These are phyloP conservation scores for Annona cherimola DNA, from an alignment of 164 flowering plant genomes.

Conservation along the genomic window DNA sequence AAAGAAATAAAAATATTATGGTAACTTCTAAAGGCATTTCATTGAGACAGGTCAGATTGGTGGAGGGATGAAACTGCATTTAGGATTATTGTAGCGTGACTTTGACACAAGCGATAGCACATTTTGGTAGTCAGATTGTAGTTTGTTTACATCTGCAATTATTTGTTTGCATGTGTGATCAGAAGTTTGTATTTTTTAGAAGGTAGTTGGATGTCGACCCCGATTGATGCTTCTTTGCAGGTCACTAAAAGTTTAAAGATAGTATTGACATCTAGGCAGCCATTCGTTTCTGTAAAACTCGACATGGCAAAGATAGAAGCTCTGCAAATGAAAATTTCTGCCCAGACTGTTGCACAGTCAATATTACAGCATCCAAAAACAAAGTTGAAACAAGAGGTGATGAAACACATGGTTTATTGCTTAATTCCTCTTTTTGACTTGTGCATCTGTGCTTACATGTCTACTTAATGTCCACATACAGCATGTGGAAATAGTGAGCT, in stretches of 20 bases:
- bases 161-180: not conserved
- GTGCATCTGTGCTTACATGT: constrained; percentile 8
- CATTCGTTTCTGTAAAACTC: constrained; percentile 52
- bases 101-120: too few species aligned
- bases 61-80: too few species aligned
- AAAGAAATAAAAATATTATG: too few species aligned
- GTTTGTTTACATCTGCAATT: not conserved
- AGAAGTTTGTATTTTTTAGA: not conserved
- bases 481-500: constrained; percentile 52
- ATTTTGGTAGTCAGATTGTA: too few species aligned
- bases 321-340: constrained; percentile 48
- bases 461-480: constrained; percentile 24
- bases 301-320: constrained; percentile 58
- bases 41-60: too few species aligned
- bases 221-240: constrained; percentile 32
- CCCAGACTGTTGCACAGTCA: constrained; percentile 49
- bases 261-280: constrained; percentile 46
- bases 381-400: constrained; percentile 53
- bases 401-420: not conserved
- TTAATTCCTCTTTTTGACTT: constrained; percentile 1
- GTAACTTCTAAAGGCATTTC: too few species aligned
- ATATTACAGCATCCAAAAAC: constrained; percentile 45
- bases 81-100: too few species aligned
- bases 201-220: not conserved
- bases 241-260: constrained; percentile 70